Base-by-base conservation (phyloP, 441 rosid species). In the Corymbia citriodora region DNA sequence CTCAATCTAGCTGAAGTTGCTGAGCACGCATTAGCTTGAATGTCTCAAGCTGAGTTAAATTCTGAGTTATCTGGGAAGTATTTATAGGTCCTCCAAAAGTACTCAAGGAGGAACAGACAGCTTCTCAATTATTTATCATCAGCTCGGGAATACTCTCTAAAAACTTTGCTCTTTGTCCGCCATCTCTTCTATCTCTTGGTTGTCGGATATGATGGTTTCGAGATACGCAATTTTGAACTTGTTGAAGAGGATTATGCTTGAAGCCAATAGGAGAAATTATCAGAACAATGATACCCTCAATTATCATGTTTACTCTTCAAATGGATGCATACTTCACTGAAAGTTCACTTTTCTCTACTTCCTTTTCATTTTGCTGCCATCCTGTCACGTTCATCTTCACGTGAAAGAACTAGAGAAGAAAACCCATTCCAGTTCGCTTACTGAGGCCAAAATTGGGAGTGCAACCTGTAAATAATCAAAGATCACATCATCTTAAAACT, bases 61-160 rank as follows among this genome's bases (percentile, higher is more conserved):
- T 55, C 59, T 55, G 59, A 18, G 19, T 55, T 55, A 55, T 55
- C 19, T 55, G 59, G 59, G 59, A 55, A 19, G 19, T 55, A 55
- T 55, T 55, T 55, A 55, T 55, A 55, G 10, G 25, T 19, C 23
- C 25, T 55, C 19, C 4, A 17, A 55, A 55, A 55, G 8, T 8
- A 55, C 25, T 55, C 2, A 55, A 55, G 25, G 25, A 55, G 25
- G 10, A 55, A 55, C 0, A 19, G 2, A 55, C 18, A 55, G 0
- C 25, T 55, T 55, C 1, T 55, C 10, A 19, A 55, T 55, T 55
- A 55, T 55, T 19, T 55, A 55, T 55, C 9, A 55, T 55, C 57
- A n/a, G n/a, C n/a, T 55, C 2, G 25, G 8, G 0, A 23, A 55
- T 17, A 55, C 0, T 55, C 10, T 55, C 25, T 55, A 55, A 55